phyloP scores from a whole-genome alignment of 129 eudicot species.

The Centella asiatica region DNA sequence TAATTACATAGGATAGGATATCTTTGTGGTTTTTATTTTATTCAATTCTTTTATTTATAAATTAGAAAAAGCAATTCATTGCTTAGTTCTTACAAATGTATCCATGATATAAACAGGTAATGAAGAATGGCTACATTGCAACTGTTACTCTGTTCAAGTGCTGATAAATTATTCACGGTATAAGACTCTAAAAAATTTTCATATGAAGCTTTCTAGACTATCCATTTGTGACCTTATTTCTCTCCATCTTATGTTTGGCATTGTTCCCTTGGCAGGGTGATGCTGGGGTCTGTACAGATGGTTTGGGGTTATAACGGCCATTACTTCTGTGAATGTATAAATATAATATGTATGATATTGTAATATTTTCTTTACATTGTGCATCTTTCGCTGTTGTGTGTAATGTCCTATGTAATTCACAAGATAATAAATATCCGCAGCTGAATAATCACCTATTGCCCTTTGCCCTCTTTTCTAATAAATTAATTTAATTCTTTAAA shows the following conservation, averaged over 20 bases:
- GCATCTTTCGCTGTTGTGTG: neutral
- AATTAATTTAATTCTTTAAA: too few relatives aligned
- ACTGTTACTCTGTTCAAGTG: slow-evolving; percentile 90
- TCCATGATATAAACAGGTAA: slow-evolving; percentile 44
- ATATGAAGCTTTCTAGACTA: neutral
- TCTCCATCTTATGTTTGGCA: neutral
- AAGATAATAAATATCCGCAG: neutral
- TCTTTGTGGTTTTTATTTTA: neutral
- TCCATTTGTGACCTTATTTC: neutral
- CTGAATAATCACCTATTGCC: too few relatives aligned
- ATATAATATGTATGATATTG: too few relatives aligned
- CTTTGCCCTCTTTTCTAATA: too few relatives aligned
- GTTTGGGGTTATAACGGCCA: neutral
- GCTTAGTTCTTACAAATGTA: slow-evolving; percentile 7
- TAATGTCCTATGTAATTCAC: neutral
- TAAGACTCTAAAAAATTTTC: neutral
- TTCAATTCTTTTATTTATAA: too few relatives aligned
- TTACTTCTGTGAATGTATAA: neutral
- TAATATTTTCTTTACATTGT: neutral
- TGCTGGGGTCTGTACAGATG: neutral
- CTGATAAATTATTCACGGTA: slow-evolving; percentile 26
- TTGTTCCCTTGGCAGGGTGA: neutral
- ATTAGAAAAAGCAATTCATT: neutral
- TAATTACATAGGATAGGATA: too few relatives aligned
- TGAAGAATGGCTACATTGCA: slow-evolving; percentile 93